Percentiles rank a stretch among this genome's conserved stretches.
Conservation (phyloP, 2,329 filamentous ascomycete genomes). For the Cercospora nicotianae region DNA sequence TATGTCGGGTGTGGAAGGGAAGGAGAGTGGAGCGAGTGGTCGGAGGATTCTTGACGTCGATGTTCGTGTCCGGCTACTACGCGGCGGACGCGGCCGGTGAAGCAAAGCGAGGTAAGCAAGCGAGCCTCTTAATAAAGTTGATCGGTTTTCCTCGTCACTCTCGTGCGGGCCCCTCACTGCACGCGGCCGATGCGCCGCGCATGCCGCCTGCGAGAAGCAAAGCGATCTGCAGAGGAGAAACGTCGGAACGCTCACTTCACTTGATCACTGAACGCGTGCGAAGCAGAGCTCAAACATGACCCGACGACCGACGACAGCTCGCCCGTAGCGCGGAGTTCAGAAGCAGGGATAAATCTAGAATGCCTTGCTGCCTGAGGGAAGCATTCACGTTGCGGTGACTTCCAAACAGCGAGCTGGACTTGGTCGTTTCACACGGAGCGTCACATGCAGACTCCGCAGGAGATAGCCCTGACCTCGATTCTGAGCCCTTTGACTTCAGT, state of each 20-base stretch:
- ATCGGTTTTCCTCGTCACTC: background rate
- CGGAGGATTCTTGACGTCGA: background rate
- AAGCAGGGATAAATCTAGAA: background rate
- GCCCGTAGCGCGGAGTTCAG: background rate
- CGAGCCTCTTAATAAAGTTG: background rate
- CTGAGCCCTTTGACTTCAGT: background rate
- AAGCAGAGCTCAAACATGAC: background rate
- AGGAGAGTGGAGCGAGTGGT: background rate
- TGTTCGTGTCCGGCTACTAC: background rate
- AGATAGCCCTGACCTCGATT: background rate
- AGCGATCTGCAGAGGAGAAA: background rate
- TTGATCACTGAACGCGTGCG: background rate
- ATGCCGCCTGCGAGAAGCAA: background rate
- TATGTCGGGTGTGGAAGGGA: background rate
- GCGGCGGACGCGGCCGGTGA: background rate
- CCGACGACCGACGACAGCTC: background rate
- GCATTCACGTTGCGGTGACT: background rate
- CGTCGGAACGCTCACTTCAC: background rate
- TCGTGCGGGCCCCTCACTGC: background rate
- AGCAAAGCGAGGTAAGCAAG: background rate
- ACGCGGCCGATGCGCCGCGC: background rate
- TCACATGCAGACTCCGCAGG: background rate
- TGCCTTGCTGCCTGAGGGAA: background rate
- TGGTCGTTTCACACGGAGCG: background rate
- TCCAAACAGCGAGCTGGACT: background rate